Evolutionary conservation across 306 rosid genomes (phyloP), one percentile per base, ranked within the genome.

Genomic region (Crataegus laevigata): DNA sequence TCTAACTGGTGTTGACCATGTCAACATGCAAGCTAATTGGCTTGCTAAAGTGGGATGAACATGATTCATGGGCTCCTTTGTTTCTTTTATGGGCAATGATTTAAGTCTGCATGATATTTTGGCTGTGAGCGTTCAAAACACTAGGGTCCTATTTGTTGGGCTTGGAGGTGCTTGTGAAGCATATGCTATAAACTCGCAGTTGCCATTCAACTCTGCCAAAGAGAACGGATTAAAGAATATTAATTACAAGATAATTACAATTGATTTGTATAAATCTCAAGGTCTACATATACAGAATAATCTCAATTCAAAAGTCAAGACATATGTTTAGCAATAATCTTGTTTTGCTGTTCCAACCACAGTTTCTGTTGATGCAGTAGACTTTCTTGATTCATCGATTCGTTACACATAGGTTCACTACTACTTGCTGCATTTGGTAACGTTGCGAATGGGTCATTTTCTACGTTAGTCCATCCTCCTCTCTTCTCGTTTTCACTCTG

Each of bases 291-390:
- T 47, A 14, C 52, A 47, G 8, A 47, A 47, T 47, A 47, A 47
- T 47, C 18, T 59, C 28, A 29, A 59, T 59, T 25, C 17, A 69
- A 34, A 71, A 60, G 64, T 87, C 79, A 87, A 52, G 47, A 51
- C 79, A 77, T 26, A 76, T 78, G 76, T 77, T 88, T 91, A 4
- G 89, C 86, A 36, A 94, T 94, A 64, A 94, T 91, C 90, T 80
- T 94, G 70, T 79, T 87, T 73, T 94, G 97, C 8, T 86, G 86
- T 84, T 91, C 97, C 77, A 80, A 82, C 97, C 97, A 91, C 15
- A 78, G 19, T 64, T 77, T 86, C 76, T 89, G 94, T 40, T 88
- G 87, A 30, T 55, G 66, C 77, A 79, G 32, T 57, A 88, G 29
- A 72, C 51, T 79, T 45, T 78, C 82, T 29, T 88, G 71, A 43